These are phyloP conservation scores for Albatrellus sp. DNA, from an alignment of 1,284 basidiomycete species.

Conservation along the genomic window DNA sequence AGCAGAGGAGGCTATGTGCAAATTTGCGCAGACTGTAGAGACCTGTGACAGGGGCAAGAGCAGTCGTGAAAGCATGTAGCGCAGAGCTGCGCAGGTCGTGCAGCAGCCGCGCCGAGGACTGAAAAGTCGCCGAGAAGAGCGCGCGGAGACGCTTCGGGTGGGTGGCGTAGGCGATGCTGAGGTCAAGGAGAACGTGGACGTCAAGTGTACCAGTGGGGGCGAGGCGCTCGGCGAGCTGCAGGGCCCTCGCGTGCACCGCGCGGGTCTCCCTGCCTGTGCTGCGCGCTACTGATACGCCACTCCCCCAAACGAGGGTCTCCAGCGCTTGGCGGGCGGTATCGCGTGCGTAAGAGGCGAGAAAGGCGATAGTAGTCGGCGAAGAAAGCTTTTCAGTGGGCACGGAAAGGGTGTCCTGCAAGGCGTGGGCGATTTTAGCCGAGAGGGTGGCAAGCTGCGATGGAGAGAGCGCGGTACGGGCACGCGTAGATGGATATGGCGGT, in stretches of 20 bases:
- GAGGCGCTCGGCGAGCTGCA: slow-evolving; percentile 45
- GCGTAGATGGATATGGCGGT: slow-evolving; percentile 40
- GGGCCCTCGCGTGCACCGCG: slow-evolving; percentile 33
- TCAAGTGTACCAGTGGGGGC: slow-evolving; percentile 29
- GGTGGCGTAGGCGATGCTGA: slow-evolving; percentile 42
- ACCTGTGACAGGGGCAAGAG: slow-evolving; percentile 35
- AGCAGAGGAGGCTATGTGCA: slow-evolving; percentile 39
- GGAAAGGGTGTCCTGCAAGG: slow-evolving; percentile 32
- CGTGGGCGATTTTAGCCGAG: slow-evolving; percentile 31
- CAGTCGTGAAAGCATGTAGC: slow-evolving; percentile 39
- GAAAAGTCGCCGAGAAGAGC: slow-evolving; percentile 29
- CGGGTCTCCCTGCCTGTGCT: slow-evolving; percentile 13
- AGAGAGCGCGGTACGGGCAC: slow-evolving; percentile 34
- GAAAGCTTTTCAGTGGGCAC: slow-evolving; percentile 35
- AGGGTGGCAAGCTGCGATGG: slow-evolving; percentile 40
- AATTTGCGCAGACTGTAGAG: slow-evolving; percentile 55
- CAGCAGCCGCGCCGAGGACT: slow-evolving; percentile 19
- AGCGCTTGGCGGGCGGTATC: slow-evolving; percentile 39
- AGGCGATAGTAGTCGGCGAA: slow-evolving; percentile 29
- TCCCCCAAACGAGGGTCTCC: slow-evolving; percentile 44
- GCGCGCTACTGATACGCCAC: slow-evolving; percentile 10
- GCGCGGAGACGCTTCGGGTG: slow-evolving; percentile 30
- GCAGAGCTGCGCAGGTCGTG: slow-evolving; percentile 28
- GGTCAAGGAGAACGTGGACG: slow-evolving; percentile 43
- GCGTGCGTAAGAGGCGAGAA: slow-evolving; percentile 44